Conservation (phyloP, 202 grass and related monocot genomes). For the Elaeis oleifera region DNA sequence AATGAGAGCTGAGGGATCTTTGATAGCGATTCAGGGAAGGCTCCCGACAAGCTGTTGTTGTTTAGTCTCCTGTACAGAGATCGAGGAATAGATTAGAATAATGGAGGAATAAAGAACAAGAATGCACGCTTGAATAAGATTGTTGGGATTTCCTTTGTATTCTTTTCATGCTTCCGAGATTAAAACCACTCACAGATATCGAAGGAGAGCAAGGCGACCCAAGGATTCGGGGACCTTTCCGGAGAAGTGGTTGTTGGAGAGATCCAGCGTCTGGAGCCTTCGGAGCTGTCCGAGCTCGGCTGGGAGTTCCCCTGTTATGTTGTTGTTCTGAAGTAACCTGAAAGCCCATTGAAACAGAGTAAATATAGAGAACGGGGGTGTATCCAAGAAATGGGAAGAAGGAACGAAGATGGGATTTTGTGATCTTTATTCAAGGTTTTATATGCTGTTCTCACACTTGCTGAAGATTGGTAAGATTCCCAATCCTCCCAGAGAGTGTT, state of each 20-base stretch:
- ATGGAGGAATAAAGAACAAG: not conserved
- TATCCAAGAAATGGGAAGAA: too few species aligned
- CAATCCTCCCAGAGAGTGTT: slow-evolving; percentile 60
- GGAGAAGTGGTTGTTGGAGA: slow-evolving; percentile 91
- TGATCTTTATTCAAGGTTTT: too few species aligned
- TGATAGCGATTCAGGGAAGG: slow-evolving; percentile 61
- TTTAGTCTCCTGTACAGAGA: slow-evolving; percentile 56
- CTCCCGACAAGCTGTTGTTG: slow-evolving; percentile 93
- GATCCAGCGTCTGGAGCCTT: slow-evolving; percentile 78
- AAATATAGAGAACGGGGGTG: too few species aligned
- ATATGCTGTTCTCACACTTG: slow-evolving; percentile 55
- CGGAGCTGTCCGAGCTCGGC: slow-evolving; percentile 65
- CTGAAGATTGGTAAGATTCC: slow-evolving; percentile 82
- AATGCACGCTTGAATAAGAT: not conserved
- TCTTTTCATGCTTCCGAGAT: slow-evolving; percentile 2
- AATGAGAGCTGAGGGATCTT: slow-evolving; percentile 65
- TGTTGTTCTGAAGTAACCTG: slow-evolving; percentile 96
- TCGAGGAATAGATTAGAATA: slow-evolving; percentile 14
- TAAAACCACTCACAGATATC: slow-evolving; percentile 56
- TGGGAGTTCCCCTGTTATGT: slow-evolving; percentile 78
- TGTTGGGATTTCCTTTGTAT: slow-evolving; percentile 7
- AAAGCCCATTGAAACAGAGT: not conserved
- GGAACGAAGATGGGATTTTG: too few species aligned
- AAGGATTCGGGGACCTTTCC: slow-evolving; percentile 56
- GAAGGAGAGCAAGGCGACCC: slow-evolving; percentile 58